Percentiles rank a stretch among this genome's conserved stretches.
Conservation (phyloP, 164 flowering plant genomes). For the Sextonia rubra region DNA sequence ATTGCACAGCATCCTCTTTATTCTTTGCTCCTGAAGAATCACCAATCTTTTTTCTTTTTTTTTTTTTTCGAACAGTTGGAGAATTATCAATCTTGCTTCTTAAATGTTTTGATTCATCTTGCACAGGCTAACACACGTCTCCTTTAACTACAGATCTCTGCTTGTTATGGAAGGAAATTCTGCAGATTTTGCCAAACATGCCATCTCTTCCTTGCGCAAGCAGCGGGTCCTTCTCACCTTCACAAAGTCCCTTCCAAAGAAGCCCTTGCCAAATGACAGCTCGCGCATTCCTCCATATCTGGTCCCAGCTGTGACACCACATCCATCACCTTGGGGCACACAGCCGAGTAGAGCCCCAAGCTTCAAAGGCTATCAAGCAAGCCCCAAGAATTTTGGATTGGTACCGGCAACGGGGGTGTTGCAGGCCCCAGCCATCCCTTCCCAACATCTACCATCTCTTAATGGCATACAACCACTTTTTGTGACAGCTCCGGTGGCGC, state of each 20-base stretch:
- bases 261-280: conserved; percentile 24
- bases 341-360: conserved; percentile 43
- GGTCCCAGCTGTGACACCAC: conserved; percentile 26
- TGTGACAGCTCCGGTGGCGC: conserved; percentile 44
- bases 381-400: conserved; percentile 45
- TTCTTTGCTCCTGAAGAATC: no score
- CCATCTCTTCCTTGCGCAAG: conserved; percentile 58
- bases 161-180: conserved; percentile 75
- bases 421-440: conserved; percentile 46
- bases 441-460: conserved; percentile 44
- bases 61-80: background rate
- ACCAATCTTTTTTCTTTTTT: background rate
- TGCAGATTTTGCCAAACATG: conserved; percentile 67
- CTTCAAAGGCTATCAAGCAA: conserved; percentile 46
- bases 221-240: conserved; percentile 77
- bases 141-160: conserved; percentile 48
- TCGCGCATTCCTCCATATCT: conserved; percentile 13
- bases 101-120: background rate
- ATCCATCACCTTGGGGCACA: conserved; percentile 54
- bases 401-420: conserved; percentile 55
- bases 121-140: conserved; percentile 6
- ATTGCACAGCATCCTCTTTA: no score
- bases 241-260: conserved; percentile 59
- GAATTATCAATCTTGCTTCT: background rate
- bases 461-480: conserved; percentile 61